Evolutionary conservation across 495 filamentous ascomycete species (phyloP).

Genomic region (Jackrogersella multiformis): DNA sequence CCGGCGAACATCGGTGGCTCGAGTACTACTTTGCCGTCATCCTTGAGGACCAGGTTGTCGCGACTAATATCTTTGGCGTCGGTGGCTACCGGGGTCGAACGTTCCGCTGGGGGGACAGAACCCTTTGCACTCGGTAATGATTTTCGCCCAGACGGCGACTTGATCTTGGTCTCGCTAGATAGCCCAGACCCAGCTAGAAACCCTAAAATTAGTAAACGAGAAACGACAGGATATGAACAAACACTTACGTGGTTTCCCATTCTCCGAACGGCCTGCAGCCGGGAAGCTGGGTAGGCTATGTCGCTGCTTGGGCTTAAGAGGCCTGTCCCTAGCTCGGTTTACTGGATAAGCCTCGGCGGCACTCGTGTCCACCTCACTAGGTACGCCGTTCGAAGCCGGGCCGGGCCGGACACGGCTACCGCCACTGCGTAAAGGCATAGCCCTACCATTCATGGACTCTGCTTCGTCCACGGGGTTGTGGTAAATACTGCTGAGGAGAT

Average conservation of each 20-base stretch:
- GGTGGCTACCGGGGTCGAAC: slow-evolving; percentile 23
- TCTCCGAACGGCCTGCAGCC: slow-evolving; percentile 13
- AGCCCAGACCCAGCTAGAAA: slow-evolving; percentile 17
- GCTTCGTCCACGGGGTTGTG: slow-evolving; percentile 45
- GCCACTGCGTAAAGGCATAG: slow-evolving; percentile 35
- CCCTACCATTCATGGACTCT: slow-evolving; percentile 24
- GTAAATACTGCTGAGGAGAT: slow-evolving; percentile 45
- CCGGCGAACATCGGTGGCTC: slow-evolving; percentile 55
- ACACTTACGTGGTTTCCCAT: slow-evolving; percentile 26
- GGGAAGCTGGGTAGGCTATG: slow-evolving; percentile 41
- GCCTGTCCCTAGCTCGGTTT: slow-evolving; percentile 22
- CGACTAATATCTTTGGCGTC: slow-evolving; percentile 51
- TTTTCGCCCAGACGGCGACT: slow-evolving; percentile 39
- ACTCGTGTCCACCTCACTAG: slow-evolving; percentile 14
- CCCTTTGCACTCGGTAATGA: slow-evolving; percentile 44
- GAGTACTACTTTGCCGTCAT: slow-evolving; percentile 52
- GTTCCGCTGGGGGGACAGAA: slow-evolving; percentile 35
- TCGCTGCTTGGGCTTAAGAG: slow-evolving; percentile 38
- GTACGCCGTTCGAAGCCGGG: background rate
- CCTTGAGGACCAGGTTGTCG: slow-evolving; percentile 45
- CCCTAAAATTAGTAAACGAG: slow-evolving; percentile 1
- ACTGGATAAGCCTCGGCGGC: background rate
- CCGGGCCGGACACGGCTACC: slow-evolving; percentile 25
- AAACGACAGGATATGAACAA: background rate
- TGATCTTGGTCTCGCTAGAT: slow-evolving; percentile 28